Evolutionary conservation across 441 rosid genomes (phyloP).

Genomic region (Mallotus repandus): DNA sequence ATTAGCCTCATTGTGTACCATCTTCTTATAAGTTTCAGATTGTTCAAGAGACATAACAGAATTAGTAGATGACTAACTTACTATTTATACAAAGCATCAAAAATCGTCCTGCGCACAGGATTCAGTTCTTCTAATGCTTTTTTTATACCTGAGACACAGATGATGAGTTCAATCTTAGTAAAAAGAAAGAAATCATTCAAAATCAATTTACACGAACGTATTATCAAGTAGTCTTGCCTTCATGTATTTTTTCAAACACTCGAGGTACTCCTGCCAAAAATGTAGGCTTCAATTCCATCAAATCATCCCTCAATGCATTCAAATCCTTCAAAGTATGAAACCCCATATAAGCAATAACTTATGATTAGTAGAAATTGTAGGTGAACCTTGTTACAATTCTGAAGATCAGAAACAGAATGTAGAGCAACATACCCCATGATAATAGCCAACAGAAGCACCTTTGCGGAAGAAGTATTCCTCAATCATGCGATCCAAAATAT

Average conservation of each 20-base stretch:
- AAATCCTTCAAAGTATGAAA: slow-evolving; percentile 54
- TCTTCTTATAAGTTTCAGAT: not conserved
- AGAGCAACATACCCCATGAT: slow-evolving; percentile 70
- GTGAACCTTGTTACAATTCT: not conserved
- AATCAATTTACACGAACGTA: slow-evolving; percentile 1
- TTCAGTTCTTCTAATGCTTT: slow-evolving; percentile 71
- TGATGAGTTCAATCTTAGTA: slow-evolving; percentile 5
- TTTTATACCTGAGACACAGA: slow-evolving; percentile 43
- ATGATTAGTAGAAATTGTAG: not conserved
- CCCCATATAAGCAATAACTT: not conserved
- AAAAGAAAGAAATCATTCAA: not conserved
- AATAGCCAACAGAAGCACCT: slow-evolving; percentile 97
- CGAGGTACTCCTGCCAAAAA: slow-evolving; percentile 93
- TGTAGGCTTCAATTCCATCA: slow-evolving; percentile 85
- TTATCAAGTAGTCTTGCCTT: slow-evolving; percentile 44
- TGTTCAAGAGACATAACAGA: not conserved
- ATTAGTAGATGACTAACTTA: slow-evolving; percentile 32
- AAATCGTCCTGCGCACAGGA: slow-evolving; percentile 60
- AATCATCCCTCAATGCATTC: slow-evolving; percentile 73
- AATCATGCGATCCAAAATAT: slow-evolving; percentile 76
- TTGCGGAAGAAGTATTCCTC: slow-evolving; percentile 82
- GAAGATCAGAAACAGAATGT: not conserved
- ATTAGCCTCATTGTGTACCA: slow-evolving; percentile 8
- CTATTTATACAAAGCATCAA: slow-evolving; percentile 70
- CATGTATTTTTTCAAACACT: slow-evolving; percentile 83